Evolutionary conservation across 805 yeast species (phyloP), one percentile per base, ranked within the genome.

Genomic region (Candida mattraensis): DNA sequence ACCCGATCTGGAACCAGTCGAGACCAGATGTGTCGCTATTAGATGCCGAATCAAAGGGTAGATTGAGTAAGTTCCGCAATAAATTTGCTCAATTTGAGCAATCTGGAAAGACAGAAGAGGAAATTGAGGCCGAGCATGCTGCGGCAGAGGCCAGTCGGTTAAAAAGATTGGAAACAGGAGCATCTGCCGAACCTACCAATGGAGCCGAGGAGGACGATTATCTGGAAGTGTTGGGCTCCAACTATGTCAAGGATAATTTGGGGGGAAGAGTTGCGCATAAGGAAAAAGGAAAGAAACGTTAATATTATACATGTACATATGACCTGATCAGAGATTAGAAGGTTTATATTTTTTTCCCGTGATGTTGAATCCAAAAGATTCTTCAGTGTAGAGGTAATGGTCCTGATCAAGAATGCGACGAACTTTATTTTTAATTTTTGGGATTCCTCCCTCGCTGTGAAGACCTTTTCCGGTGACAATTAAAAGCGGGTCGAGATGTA

Each of bases 1-100:
- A 78, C 53, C 78, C 88, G 22, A 61, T 85, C 37, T 93, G 97
- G 96, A 93, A 93, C 63, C 87, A 88, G 34, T 76, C 84, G 44
- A 78, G 89, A 63, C 76, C 84, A 15, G 93, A 87, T 60, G 67
- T 86, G 51, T 75, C 75, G 33, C 74, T 80, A 28, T 72, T 77
- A 22, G 95, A 86, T 61, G 82, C 85, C n/a, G 85, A 78, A 58
- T 85, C 93, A 10, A 81, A 86, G 34, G 95, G 95, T 51, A 82
- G 80, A 60, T 66, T 89, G 53, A 79, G 74, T 60, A 81, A 75
- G 60, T 85, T 84, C 70, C 83, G 77, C 59, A 75, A 76, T 59
- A 83, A 73, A 58, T 85, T 73, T 55, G 63, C 82, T 2, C 64
- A 69, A 12, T 78, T 75, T 37, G 66, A 67, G 35, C 53, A 54